Conservation (phyloP, 306 rosid genomes). For the Astragalus membranaceus region DNA sequence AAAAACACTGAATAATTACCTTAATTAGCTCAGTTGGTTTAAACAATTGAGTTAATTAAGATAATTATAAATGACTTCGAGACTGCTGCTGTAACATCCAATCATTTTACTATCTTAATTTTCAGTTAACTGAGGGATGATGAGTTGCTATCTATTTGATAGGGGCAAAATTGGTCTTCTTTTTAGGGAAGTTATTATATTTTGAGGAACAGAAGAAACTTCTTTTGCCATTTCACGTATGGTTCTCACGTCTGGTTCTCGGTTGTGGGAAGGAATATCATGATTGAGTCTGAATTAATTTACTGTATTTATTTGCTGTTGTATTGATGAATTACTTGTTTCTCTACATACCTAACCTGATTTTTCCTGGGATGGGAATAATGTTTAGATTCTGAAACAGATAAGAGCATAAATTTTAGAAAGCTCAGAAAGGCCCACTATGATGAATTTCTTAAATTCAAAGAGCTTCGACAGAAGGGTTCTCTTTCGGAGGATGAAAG, state of each 20-base stretch:
- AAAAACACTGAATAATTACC: conserved; percentile 7
- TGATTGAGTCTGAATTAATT: neutral
- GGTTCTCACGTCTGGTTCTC: no score
- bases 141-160: neutral
- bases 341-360: neutral
- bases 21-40: neutral
- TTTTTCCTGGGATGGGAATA: conserved; percentile 6
- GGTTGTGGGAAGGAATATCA: neutral
- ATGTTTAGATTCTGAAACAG: conserved; percentile 49
- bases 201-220: neutral
- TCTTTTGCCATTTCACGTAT: neutral
- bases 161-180: neutral
- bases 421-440: conserved; percentile 86
- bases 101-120: neutral
- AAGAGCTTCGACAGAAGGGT: conserved; percentile 55
- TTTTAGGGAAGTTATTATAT: neutral
- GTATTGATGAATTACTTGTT: conserved; percentile 2
- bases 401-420: conserved; percentile 48
- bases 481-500: conserved; percentile 51
- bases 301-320: neutral
- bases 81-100: no score
- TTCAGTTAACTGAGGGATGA: neutral
- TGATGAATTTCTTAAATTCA: conserved; percentile 75
- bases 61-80: neutral
- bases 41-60: neutral